Conservation (phyloP, 2,329 filamentous ascomycete genomes). For the Blumeria hordei region DNA sequence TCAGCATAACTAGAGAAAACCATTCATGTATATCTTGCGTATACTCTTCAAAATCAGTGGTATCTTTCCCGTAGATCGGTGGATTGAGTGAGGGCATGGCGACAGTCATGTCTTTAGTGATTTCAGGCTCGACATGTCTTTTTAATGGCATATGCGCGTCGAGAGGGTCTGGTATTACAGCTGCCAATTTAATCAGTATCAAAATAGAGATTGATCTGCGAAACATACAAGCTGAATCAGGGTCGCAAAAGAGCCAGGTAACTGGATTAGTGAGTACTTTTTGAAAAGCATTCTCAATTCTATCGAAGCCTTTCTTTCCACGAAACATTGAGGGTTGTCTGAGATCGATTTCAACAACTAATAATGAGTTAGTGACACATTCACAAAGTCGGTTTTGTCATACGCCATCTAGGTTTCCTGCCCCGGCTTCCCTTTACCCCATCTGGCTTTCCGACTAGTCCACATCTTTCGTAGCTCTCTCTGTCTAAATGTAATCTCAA, state of each 20-base stretch:
- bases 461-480: slow-evolving; percentile 59
- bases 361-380: slow-evolving; percentile 11
- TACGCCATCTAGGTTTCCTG: slow-evolving; percentile 51
- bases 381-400: slow-evolving; percentile 8
- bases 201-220: slow-evolving; percentile 2
- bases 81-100: slow-evolving; percentile 13
- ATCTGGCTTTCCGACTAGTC: slow-evolving; percentile 48
- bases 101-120: slow-evolving; percentile 13
- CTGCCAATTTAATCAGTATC: slow-evolving; percentile 13
- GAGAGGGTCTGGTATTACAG: slow-evolving; percentile 25
- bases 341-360: slow-evolving; percentile 58
- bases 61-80: slow-evolving; percentile 12
- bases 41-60: slow-evolving; percentile 33
- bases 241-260: slow-evolving; percentile 58
- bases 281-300: slow-evolving; percentile 20
- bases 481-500: slow-evolving; percentile 59
- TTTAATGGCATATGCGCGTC: slow-evolving; percentile 20
- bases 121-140: slow-evolving; percentile 16
- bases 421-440: slow-evolving; percentile 31
- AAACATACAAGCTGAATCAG: slow-evolving; percentile 22
- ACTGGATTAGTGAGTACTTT: slow-evolving; percentile 45
- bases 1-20: slow-evolving; percentile 41
- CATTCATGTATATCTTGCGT: slow-evolving; percentile 47
- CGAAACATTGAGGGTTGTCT: slow-evolving; percentile 48
- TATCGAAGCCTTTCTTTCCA: slow-evolving; percentile 14